phyloP scores from a whole-genome alignment of 768 basidiomycete genomes.

The Suillus ampliporus region DNA sequence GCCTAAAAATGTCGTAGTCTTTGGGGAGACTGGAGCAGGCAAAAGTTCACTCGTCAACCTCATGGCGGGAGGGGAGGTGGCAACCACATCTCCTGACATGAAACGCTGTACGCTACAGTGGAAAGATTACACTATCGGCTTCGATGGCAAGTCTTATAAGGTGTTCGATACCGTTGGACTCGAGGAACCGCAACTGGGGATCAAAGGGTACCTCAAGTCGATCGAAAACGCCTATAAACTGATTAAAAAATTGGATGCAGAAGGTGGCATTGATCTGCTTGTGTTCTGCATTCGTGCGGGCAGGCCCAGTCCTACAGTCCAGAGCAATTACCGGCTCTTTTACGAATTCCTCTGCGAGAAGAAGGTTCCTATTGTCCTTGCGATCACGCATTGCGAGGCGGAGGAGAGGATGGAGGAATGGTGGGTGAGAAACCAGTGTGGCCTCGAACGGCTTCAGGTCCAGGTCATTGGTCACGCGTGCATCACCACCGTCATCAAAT shows the following conservation, averaged over 20 bases:
- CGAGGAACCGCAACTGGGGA: conserved; percentile 35
- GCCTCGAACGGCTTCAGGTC: conserved; percentile 33
- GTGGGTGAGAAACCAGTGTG: conserved; percentile 36
- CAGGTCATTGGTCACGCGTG: conserved; percentile 44
- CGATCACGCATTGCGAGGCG: conserved; percentile 47
- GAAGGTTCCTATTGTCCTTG: conserved; percentile 46
- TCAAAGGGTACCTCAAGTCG: conserved; percentile 33
- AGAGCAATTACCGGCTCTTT: conserved; percentile 47
- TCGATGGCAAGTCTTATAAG: conserved; percentile 18
- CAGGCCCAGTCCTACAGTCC: conserved; percentile 32
- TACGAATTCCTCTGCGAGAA: conserved; percentile 44
- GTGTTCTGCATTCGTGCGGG: conserved; percentile 46
- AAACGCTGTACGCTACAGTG: conserved; percentile 41
- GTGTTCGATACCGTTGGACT: conserved; percentile 40
- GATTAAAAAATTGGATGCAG: conserved; percentile 25
- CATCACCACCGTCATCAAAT: conserved; percentile 39
- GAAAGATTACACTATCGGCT: conserved; percentile 28
- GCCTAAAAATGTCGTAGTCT: conserved; percentile 33
- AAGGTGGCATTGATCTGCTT: conserved; percentile 39
- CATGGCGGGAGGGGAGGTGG: conserved; percentile 35
- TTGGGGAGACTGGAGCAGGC: conserved; percentile 39
- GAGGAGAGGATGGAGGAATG: conserved; percentile 40
- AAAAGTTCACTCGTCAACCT: conserved; percentile 54
- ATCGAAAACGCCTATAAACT: conserved; percentile 35
- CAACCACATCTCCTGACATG: conserved; percentile 38